Evolutionary conservation across 495 filamentous ascomycete genomes (phyloP), one percentile per base, ranked within the genome.

Genomic region (Glonium stellatum): DNA sequence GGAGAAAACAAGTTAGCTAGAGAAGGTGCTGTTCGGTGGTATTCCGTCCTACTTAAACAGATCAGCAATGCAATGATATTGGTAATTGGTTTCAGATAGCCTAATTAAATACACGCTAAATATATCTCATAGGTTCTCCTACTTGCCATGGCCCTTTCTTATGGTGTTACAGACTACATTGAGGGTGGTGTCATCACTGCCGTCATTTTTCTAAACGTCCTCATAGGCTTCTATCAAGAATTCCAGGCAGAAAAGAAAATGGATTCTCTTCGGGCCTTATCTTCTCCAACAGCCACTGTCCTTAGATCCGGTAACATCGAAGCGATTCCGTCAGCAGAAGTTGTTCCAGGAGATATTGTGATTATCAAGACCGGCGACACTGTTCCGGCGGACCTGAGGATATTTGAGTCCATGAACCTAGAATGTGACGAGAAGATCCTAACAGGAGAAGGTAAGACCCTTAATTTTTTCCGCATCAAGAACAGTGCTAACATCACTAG

Each of bases 331-430:
- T 51, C 65, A 2, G 21, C 41, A 4, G 54, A 62, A 22, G 51
- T 65, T 18, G 65, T 67, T 23, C 62, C 63, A 42, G 65, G 65
- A 1, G 84, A 86, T 70, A 80, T 93, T 67, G 76, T 90, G 46
- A 79, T 86, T 52, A 71, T 95, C 46, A 90, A 89, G 78, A 88
- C 89, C 66, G 89, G 89, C 35, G 89, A 92, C 72, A 90, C 86
- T 1, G 81, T 92, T 2, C 89, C 89, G 13, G 89, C 89, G 13
- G 89, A 92, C 70, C 37, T 87, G 27, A 80, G 84, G 22, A 63
- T 92, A 13, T 84, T 90, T 60, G 88, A 92, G 57, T 83, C 84
- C 42, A 89, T 90, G 84, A 91, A 92, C 71, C 79, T 87, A 34
- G 80, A 84, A 41, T 83, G 79, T 58, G 86, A 89, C 39, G 86